Percentiles rank a stretch among this genome's conserved stretches.
Conservation (phyloP, 352 stramenopile species). For the Phytophthora foliorum region DNA sequence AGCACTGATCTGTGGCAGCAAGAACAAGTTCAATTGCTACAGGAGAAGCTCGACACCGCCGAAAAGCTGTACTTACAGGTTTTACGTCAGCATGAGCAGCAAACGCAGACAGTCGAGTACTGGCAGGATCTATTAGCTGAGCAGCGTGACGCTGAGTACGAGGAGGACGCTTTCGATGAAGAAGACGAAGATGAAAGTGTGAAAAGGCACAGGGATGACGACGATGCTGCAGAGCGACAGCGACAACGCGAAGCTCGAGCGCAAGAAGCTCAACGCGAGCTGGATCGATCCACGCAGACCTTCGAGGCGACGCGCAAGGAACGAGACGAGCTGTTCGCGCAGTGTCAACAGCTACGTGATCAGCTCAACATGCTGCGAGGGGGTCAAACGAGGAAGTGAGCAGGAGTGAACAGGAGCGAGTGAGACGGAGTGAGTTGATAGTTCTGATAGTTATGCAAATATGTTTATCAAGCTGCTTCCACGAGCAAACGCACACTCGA, state of each 20-base stretch:
- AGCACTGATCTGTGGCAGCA: conserved; percentile 47
- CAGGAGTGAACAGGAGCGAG: no score
- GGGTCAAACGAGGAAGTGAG: background rate
- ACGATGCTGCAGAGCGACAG: conserved; percentile 21
- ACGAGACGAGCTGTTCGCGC: conserved; percentile 68
- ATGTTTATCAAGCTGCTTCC: background rate
- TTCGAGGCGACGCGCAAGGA: conserved; percentile 54
- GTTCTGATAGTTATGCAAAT: background rate
- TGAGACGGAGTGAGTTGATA: background rate
- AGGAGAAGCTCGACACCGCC: conserved; percentile 72
- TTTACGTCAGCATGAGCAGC: conserved; percentile 72
- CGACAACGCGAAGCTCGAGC: conserved; percentile 22
- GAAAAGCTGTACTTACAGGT: conserved; percentile 83
- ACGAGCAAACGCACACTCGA: no score
- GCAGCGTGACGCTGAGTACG: conserved; percentile 50
- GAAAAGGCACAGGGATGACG: conserved; percentile 23
- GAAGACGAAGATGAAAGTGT: conserved; percentile 25
- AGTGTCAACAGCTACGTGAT: conserved; percentile 67
- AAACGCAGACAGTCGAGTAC: conserved; percentile 71
- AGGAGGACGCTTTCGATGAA: conserved; percentile 42
- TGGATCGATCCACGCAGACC: conserved; percentile 42
- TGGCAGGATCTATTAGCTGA: conserved; percentile 66
- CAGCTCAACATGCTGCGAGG: conserved; percentile 46
- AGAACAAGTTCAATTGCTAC: conserved; percentile 51
- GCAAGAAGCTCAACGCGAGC: conserved; percentile 34